phyloP scores from a whole-genome alignment of 2,329 filamentous ascomycete species.

The Microdochium bolleyi region DNA sequence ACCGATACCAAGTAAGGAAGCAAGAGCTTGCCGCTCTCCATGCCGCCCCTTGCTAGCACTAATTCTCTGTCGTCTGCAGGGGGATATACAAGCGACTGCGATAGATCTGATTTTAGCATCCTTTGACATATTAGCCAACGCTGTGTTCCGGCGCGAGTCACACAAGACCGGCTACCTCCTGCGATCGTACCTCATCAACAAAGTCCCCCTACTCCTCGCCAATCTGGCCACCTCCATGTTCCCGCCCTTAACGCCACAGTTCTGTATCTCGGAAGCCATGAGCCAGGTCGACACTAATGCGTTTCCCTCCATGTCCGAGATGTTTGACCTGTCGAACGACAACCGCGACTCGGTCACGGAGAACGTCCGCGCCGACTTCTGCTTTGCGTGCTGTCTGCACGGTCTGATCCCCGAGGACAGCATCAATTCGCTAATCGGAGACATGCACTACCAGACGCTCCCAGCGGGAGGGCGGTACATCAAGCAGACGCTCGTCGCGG shows the following conservation, averaged over 20 bases:
- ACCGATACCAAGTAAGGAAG: slow-evolving; percentile 67
- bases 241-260: slow-evolving; percentile 67
- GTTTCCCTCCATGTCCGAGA: slow-evolving; percentile 52
- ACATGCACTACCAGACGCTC: slow-evolving; percentile 73
- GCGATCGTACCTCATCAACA: slow-evolving; percentile 77
- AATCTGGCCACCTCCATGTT: slow-evolving; percentile 56
- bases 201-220: slow-evolving; percentile 46
- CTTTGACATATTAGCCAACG: slow-evolving; percentile 85
- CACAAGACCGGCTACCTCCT: slow-evolving; percentile 60
- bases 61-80: slow-evolving; percentile 35
- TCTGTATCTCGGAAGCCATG: slow-evolving; percentile 63
- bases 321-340: slow-evolving; percentile 52
- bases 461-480: slow-evolving; percentile 66
- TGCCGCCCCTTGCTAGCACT: not conserved
- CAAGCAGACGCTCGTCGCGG: slow-evolving; percentile 70
- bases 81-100: slow-evolving; percentile 68
- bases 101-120: slow-evolving; percentile 80
- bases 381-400: slow-evolving; percentile 85
- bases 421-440: slow-evolving; percentile 73
- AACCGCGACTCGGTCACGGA: slow-evolving; percentile 46
- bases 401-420: slow-evolving; percentile 71
- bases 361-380: slow-evolving; percentile 62
- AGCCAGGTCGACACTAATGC: slow-evolving; percentile 75
- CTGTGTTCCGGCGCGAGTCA: slow-evolving; percentile 60
- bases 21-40: not conserved